phyloP scores from a whole-genome alignment of 1,139 yeast genomes.

The Kurtzmaniella quercitrusa region DNA sequence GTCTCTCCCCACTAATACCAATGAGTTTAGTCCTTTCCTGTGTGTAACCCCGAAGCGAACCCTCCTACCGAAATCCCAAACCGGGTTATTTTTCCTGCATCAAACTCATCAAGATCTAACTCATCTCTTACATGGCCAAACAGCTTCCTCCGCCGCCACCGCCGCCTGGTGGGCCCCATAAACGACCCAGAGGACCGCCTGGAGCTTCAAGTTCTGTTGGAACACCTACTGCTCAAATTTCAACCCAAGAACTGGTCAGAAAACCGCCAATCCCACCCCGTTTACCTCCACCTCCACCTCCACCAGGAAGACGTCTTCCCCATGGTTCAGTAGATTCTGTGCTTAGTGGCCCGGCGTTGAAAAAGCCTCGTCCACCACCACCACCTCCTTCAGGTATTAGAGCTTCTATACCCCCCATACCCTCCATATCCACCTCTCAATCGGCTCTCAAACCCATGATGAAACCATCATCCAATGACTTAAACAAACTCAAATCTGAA shows the following conservation, averaged over 20 bases:
- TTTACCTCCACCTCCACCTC: slow-evolving; percentile 9
- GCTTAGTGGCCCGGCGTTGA: neutral
- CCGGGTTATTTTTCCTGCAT: too few species aligned
- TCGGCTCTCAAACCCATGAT: neutral
- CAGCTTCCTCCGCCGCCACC: slow-evolving; percentile 31
- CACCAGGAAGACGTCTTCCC: neutral
- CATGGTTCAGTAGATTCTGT: neutral
- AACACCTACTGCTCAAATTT: slow-evolving; percentile 12
- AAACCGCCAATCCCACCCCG: neutral
- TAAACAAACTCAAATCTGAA: slow-evolving; percentile 45
- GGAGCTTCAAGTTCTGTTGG: slow-evolving; percentile 7
- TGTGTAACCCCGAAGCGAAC: too few species aligned
- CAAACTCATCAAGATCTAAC: neutral
- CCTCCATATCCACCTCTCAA: too few species aligned
- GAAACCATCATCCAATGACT: neutral
- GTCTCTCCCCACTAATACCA: neutral
- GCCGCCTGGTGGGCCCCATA: slow-evolving; percentile 14
- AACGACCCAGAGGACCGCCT: slow-evolving; percentile 5
- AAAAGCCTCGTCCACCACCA: slow-evolving; percentile 10
- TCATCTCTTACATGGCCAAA: slow-evolving; percentile 16
- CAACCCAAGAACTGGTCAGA: neutral
- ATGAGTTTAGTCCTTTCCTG: neutral
- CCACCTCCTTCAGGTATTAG: slow-evolving; percentile 10
- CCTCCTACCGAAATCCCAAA: too few species aligned
- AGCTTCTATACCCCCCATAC: neutral